phyloP scores from a whole-genome alignment of 225 moss, liverwort and hornwort genomes.

The Bryum argenteum region DNA sequence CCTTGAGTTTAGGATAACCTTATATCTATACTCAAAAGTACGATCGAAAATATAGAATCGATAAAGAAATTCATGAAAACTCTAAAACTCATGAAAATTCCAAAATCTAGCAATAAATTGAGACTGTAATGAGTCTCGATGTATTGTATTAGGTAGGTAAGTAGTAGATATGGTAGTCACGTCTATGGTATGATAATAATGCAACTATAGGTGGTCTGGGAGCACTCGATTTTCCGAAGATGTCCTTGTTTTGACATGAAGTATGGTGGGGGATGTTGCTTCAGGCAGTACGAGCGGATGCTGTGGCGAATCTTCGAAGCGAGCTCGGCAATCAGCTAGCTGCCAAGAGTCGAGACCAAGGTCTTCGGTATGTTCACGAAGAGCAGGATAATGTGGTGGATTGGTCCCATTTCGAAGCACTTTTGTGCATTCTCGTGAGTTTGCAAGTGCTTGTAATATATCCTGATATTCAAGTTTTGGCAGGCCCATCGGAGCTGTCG shows the following conservation, averaged over 20 bases:
- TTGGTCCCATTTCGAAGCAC: background rate
- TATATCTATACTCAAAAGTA: too few species aligned
- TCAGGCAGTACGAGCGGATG: slow-evolving; percentile 70
- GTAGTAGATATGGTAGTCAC: too few species aligned
- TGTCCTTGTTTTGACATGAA: too few species aligned
- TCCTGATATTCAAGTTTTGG: slow-evolving; percentile 20
- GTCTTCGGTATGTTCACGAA: slow-evolving; percentile 54
- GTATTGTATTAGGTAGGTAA: too few species aligned
- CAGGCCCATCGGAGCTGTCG: slow-evolving; percentile 86
- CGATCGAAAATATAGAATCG: too few species aligned
- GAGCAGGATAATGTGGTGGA: background rate
- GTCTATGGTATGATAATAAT: background rate
- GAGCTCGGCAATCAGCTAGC: slow-evolving; percentile 86
- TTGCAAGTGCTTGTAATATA: slow-evolving; percentile 3
- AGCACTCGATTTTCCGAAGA: too few species aligned
- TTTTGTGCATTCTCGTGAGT: background rate
- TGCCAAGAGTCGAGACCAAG: slow-evolving; percentile 64
- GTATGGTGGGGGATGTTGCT: slow-evolving; percentile 20
- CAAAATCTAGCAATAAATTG: too few species aligned
- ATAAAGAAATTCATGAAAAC: too few species aligned
- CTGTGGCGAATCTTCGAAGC: slow-evolving; percentile 62
- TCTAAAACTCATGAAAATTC: too few species aligned
- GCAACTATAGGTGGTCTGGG: background rate
- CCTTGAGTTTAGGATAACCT: too few species aligned
- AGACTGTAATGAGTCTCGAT: too few species aligned